These are phyloP conservation scores for Cercophora newfieldiana DNA, from an alignment of 495 filamentous ascomycete genomes.

Conservation along the genomic window DNA sequence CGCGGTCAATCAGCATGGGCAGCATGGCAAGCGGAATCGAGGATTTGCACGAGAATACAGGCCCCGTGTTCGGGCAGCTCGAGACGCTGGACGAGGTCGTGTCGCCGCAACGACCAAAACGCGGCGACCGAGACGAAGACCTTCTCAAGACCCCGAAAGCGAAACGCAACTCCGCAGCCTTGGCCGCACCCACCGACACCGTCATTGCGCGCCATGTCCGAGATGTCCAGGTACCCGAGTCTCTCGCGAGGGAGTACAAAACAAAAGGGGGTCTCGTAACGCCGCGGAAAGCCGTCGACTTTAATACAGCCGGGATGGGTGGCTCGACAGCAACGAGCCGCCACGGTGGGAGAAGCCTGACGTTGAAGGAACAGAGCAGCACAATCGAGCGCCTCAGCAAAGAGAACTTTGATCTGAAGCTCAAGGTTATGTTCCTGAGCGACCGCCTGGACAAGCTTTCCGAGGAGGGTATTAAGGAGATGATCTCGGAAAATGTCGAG, in stretches of 20 bases:
- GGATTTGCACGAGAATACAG: slow-evolving; percentile 62
- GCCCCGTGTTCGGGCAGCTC: slow-evolving; percentile 41
- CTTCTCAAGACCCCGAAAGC: slow-evolving; percentile 48
- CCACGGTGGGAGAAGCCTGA: slow-evolving; percentile 76
- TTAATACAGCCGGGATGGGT: slow-evolving; percentile 42
- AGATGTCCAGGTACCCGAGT: slow-evolving; percentile 86
- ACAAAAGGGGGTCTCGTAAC: slow-evolving; percentile 55
- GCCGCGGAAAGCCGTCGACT: slow-evolving; percentile 54
- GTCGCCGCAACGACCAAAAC: slow-evolving; percentile 28
- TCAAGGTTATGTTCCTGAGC: slow-evolving; percentile 95
- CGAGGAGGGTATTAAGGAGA: slow-evolving; percentile 94
- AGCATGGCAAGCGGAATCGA: slow-evolving; percentile 94
- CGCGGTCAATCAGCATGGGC: slow-evolving; percentile 82
- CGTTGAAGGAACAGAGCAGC: slow-evolving; percentile 93
- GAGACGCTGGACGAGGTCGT: slow-evolving; percentile 52
- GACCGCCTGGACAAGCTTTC: slow-evolving; percentile 90
- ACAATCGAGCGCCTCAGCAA: slow-evolving; percentile 95
- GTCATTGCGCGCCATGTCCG: slow-evolving; percentile 83
- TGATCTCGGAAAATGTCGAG: slow-evolving; percentile 96
- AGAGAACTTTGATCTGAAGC: slow-evolving; percentile 95
- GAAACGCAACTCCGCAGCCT: slow-evolving; percentile 47
- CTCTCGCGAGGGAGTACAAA: slow-evolving; percentile 80
- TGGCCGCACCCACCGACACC: slow-evolving; percentile 75
- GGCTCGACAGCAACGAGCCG: slow-evolving; percentile 53
- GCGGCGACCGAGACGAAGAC: slow-evolving; percentile 28